Conservation (phyloP, 805 yeast genomes). For the Groenewaldozyma salmanticensis region DNA sequence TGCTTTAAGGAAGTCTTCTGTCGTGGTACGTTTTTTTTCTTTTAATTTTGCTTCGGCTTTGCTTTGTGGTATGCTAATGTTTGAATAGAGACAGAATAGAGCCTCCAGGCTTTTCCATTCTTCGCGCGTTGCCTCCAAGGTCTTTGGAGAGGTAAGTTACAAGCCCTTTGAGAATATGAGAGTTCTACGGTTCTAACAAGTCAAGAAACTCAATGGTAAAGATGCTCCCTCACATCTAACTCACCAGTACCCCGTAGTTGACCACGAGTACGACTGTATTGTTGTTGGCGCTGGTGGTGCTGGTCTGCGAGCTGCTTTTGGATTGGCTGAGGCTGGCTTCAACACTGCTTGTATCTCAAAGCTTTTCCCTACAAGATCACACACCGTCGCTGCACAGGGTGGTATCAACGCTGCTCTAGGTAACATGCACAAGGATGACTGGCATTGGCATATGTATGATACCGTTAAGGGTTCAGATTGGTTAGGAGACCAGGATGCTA, state of each 20-base stretch:
- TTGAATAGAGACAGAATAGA: too few relatives aligned
- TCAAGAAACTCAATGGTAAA: conserved; percentile 25
- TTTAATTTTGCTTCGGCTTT: too few relatives aligned
- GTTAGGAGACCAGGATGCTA: conserved; percentile 99
- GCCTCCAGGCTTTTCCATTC: conserved; percentile 25
- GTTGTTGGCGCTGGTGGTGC: conserved; percentile 99
- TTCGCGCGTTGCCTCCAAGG: conserved; percentile 21
- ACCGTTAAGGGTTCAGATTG: conserved; percentile 99
- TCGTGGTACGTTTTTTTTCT: too few relatives aligned
- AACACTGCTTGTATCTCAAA: conserved; percentile 97
- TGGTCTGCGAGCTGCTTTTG: conserved; percentile 97
- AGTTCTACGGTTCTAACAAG: neutral
- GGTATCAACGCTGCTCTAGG: conserved; percentile 99
- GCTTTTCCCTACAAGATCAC: conserved; percentile 96
- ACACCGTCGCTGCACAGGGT: conserved; percentile 99
- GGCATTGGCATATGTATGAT: conserved; percentile 99
- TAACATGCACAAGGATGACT: conserved; percentile 95
- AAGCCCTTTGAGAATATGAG: neutral
- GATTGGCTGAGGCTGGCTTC: conserved; percentile 92
- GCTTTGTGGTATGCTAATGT: too few relatives aligned
- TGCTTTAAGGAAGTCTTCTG: too few relatives aligned
- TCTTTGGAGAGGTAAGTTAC: conserved; percentile 25
- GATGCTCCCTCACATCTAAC: conserved; percentile 46
- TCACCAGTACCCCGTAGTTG: conserved; percentile 80
- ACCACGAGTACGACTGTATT: conserved; percentile 96